These are phyloP conservation scores for Epichloe baconii DNA, from an alignment of 2,329 filamentous ascomycete species.

Conservation along the genomic window DNA sequence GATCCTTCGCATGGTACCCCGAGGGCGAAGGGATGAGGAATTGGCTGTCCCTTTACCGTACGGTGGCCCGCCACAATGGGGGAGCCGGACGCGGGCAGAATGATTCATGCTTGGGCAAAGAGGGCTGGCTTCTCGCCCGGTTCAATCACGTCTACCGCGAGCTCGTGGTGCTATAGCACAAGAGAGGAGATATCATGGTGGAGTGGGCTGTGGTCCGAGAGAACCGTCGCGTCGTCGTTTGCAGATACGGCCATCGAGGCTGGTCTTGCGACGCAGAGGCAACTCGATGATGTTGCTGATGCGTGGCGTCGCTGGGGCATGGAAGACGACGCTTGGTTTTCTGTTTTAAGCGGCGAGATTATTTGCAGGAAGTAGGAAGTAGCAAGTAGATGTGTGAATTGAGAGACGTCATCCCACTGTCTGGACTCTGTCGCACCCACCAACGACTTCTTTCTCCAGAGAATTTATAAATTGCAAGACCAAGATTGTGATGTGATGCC, in stretches of 20 bases:
- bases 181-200: constrained; percentile 10
- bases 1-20: constrained; percentile 13
- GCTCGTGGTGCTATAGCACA: constrained; percentile 13
- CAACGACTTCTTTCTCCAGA: too few species aligned
- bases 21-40: constrained; percentile 8
- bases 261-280: constrained; percentile 3
- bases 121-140: constrained; percentile 9
- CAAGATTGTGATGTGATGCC: too few species aligned
- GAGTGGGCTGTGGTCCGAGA: constrained; percentile 12
- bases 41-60: constrained; percentile 10
- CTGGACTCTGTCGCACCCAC: too few species aligned
- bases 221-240: constrained; percentile 7
- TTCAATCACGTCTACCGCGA: constrained; percentile 8
- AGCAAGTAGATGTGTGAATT: background rate
- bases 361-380: constrained; percentile 3
- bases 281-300: background rate
- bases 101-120: constrained; percentile 12
- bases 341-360: constrained; percentile 2
- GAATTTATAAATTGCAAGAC: too few species aligned
- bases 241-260: constrained; percentile 1
- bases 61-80: constrained; percentile 8
- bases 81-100: constrained; percentile 12
- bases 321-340: constrained; percentile 8
- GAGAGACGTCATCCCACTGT: too few species aligned
- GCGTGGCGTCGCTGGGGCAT: constrained; percentile 6